These are phyloP conservation scores for Tricholoma sp. DNA, from an alignment of 768 basidiomycete species.

Conservation along the genomic window DNA sequence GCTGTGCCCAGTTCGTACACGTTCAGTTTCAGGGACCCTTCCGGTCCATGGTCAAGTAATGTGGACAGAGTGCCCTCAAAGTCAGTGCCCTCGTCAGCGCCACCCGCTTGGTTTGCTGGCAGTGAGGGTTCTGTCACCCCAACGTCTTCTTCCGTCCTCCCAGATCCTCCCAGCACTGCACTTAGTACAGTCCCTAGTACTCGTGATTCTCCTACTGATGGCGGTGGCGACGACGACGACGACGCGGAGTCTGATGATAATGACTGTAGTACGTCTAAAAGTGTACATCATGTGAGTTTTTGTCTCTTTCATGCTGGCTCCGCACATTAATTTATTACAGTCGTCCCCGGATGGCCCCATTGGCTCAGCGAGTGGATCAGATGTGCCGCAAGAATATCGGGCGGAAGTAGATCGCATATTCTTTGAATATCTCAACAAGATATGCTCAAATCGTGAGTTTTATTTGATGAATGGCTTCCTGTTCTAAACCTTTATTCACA, in stretches of 20 bases:
- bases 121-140: slow-evolving; percentile 17
- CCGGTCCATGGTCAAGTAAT: slow-evolving; percentile 11
- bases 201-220: slow-evolving; percentile 40
- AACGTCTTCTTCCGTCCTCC: slow-evolving; percentile 21
- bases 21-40: slow-evolving; percentile 22
- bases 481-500: slow-evolving; percentile 9
- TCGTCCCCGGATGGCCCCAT: slow-evolving; percentile 25
- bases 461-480: slow-evolving; percentile 12
- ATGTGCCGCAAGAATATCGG: slow-evolving; percentile 78
- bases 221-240: slow-evolving; percentile 47
- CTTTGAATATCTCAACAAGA: slow-evolving; percentile 79
- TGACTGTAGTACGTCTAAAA: slow-evolving; percentile 22
- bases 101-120: slow-evolving; percentile 13
- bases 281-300: slow-evolving; percentile 11
- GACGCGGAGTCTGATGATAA: slow-evolving; percentile 37
- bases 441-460: slow-evolving; percentile 83
- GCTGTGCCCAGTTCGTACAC: slow-evolving; percentile 35
- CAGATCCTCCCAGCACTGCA: slow-evolving; percentile 19
- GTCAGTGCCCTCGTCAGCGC: slow-evolving; percentile 3
- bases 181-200: slow-evolving; percentile 22
- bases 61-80: slow-evolving; percentile 8
- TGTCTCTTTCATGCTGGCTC: not conserved
- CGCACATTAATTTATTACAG: slow-evolving; percentile 13
- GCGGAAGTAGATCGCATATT: slow-evolving; percentile 86
- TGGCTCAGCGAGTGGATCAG: slow-evolving; percentile 28